Percentiles rank a stretch among this genome's conserved stretches.
Evolutionary conservation across 345 rosid genomes (phyloP).

Genomic region (Excoecaria agallocha): DNA sequence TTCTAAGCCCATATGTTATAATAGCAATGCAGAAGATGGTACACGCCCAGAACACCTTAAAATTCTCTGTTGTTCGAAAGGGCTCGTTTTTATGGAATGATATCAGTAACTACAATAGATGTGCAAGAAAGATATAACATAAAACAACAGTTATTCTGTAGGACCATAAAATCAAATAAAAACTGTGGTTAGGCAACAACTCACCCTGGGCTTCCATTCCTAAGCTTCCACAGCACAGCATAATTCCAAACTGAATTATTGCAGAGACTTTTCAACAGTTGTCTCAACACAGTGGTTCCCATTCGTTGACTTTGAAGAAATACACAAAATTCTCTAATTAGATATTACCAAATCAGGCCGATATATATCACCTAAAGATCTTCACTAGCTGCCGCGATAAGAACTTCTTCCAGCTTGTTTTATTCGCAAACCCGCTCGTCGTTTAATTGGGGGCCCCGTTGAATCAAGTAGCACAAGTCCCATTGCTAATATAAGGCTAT

Average conservation of each 20-base stretch:
- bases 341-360: constrained; percentile 17
- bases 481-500: constrained; percentile 30
- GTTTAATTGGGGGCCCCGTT: constrained; percentile 47
- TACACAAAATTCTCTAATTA: constrained; percentile 13
- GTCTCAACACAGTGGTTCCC: constrained; percentile 48
- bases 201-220: constrained; percentile 46
- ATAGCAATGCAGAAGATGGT: no score
- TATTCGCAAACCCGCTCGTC: constrained; percentile 47
- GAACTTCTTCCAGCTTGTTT: constrained; percentile 65
- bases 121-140: no score
- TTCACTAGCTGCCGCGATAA: constrained; percentile 52
- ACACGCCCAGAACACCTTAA: no score
- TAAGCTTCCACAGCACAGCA: constrained; percentile 59
- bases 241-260: constrained; percentile 48
- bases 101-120: no score
- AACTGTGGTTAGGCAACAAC: constrained; percentile 9
- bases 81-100: no score
- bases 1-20: no score
- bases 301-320: constrained; percentile 28
- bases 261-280: constrained; percentile 49
- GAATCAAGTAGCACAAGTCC: constrained; percentile 32
- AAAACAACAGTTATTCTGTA: no score
- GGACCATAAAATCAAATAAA: not conserved
- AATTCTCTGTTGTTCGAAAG: no score
- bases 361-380: constrained; percentile 9